Evolutionary conservation across 371 early-diverging fungal genomes (phyloP), one percentile per base, ranked within the genome.

Genomic region (Polyrhizophydium stewartii): DNA sequence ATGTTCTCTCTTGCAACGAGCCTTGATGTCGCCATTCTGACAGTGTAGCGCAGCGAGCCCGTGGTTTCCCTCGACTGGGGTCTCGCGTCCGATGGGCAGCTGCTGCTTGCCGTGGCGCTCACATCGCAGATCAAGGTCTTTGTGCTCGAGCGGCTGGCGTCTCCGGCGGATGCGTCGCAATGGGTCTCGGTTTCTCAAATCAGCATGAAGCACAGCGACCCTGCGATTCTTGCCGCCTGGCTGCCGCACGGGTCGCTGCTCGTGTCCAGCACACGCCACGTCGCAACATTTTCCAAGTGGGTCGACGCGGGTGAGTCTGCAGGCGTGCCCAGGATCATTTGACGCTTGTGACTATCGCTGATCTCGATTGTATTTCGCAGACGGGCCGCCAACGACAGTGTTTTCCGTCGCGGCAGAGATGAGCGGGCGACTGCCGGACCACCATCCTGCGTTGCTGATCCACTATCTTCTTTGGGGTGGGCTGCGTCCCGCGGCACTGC

Each of bases 391-490:
- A 2, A 9, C 35, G 12, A 73, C 55, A n/a, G 35, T 59, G n/a
- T 67, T 55, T 59, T 45, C 53, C 25, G 33, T 64, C 25, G 63
- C 60, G 19, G 43, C 49, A 30, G 28, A 46, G 22, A 41, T 17
- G 19, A 75, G 69, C 50, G 76, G 76, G 7, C 58, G 73, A 46
- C 74, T 64, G 31, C 89, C 88, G 0, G 86, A 89, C 49, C 88
- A 91, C 65, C 90, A 92, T 64, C 92, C 92, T 1, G 67, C 78
- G n/a, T 73, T 88, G 38, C 64, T 92, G 43, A 73, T 84, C 12
- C 85, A 91, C 55, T 88, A 90, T 65, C 68, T 90, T 22, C 69
- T 90, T 70, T 91, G 89, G 90, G 89, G 89, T 77, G 76, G 25
- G 30, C 30, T 33, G 31, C 21, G 33, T 21, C 17, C 12, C 52